Base-by-base conservation (phyloP, 768 basidiomycete genomes). In the Tylopilus sp. region DNA sequence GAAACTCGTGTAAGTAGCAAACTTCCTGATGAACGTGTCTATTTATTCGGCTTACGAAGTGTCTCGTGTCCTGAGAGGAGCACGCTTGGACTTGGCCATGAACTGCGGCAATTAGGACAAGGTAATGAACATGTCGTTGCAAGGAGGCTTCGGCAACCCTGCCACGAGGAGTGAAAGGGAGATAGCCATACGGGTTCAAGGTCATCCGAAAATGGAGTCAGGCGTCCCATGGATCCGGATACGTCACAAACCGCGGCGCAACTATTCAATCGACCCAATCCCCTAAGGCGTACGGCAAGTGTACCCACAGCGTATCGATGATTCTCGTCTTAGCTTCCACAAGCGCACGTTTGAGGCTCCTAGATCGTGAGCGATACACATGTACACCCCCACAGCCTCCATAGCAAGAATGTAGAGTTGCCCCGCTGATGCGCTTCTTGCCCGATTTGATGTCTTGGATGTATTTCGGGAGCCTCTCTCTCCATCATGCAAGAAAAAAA, bases 161-260 rank as follows among this genome's bases (percentile, higher is more conserved):
- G 86, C 79, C 45, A 88, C 73, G 46, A 88, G 63, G 17, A 88
- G 75, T 9, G 85, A 85, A 20, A 88, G 79, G 7, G 84, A 75
- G 18, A 91, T 49, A 2, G 85, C 78, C 26, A 26, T 4, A 26
- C 9, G 26, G 26, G 26, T 4, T 26, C 6, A 9, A 26, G 6
- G 26, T 26, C 26, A 26, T 9, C 9, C 9, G 26, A 26, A 9
- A 26, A 26, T 9, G 26, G 9, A 26, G 5, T 6, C 9, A 9
- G 5, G 9, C 26, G 18, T 2, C 83, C 84, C 88, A 88, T 89
- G 11, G 83, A 85, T 0, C 83, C 86, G 0, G 84, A 87, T 17
- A 88, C 85, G 60, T 89, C 88, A 65, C 85, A 88, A 23, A 88
- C 59, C 0, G 86, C 86, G 22, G 89, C 60, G 11, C 78, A 74